Evolutionary conservation across 345 rosid species (phyloP).

Genomic region (Trapa bicornis): DNA sequence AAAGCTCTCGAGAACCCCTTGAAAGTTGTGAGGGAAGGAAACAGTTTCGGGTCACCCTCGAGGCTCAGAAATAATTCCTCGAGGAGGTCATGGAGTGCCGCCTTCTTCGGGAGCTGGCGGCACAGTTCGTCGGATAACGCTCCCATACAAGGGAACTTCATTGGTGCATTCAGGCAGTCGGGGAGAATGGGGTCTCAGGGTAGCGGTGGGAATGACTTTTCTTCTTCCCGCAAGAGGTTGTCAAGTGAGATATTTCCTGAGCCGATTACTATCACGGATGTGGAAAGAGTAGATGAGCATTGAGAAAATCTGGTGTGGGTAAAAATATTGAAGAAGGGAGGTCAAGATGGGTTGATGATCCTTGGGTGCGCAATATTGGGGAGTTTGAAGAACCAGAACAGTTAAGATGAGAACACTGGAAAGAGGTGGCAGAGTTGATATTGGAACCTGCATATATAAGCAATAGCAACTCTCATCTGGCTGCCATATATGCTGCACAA

Average conservation of each 20-base stretch:
- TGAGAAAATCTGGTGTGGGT: not conserved
- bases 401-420: not conserved
- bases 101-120: conserved; percentile 79
- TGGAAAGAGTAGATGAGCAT: conserved; percentile 27
- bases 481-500: not conserved
- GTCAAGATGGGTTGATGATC: not conserved
- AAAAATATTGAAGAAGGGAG: not conserved
- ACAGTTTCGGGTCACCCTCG: conserved; percentile 42
- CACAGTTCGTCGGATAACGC: conserved; percentile 48
- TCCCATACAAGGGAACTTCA: conserved; percentile 15
- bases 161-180: conserved; percentile 32
- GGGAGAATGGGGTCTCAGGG: conserved; percentile 47
- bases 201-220: conserved; percentile 42
- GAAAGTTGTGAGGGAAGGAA: conserved; percentile 75
- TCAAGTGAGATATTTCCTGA: conserved; percentile 56
- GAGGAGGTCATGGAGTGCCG: conserved; percentile 58
- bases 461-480: not conserved
- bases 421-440: not conserved
- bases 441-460: not conserved
- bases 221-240: conserved; percentile 42
- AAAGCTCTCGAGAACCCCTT: conserved; percentile 85
- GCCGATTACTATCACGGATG: conserved; percentile 28
- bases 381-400: not conserved
- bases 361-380: not conserved
- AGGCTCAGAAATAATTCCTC: conserved; percentile 69